Percentiles rank a stretch among this genome's conserved stretches.
Evolutionary conservation across 108 stramenopile genomes (phyloP).

Genomic region (Pinguiococcus pyrenoidosus): DNA sequence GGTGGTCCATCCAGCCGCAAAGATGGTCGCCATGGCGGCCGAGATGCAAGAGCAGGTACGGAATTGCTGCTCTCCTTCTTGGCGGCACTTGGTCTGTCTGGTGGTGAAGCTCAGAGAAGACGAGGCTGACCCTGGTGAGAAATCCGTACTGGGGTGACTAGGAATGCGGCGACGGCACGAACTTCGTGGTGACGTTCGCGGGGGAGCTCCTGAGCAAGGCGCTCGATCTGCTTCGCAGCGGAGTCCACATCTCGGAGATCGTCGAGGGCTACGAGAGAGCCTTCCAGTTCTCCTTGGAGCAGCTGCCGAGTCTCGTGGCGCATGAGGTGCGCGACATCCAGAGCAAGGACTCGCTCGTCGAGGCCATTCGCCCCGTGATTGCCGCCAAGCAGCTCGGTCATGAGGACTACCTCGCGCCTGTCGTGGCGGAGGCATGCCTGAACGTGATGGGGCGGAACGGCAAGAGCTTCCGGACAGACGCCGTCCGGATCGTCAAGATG

Average conservation of each 20-base stretch:
- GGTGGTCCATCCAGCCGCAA: conserved; percentile 95
- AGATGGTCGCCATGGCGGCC: conserved; percentile 75
- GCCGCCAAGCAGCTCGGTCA: conserved; percentile 75
- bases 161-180: conserved; percentile 83
- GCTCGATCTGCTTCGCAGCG: conserved; percentile 75
- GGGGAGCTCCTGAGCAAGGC: conserved; percentile 76
- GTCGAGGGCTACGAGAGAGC: conserved; percentile 73
- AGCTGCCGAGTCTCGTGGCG: conserved; percentile 37
- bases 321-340: conserved; percentile 14
- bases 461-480: conserved; percentile 55
- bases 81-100: too few relatives aligned
- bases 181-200: conserved; percentile 76
- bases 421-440: conserved; percentile 82
- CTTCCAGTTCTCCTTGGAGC: conserved; percentile 50
- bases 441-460: conserved; percentile 55
- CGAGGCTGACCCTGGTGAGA: too few relatives aligned
- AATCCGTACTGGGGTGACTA: conserved; percentile 1
- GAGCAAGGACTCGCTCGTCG: conserved; percentile 30
- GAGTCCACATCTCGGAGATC: conserved; percentile 79
- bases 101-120: too few relatives aligned
- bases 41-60: conserved; percentile 81
- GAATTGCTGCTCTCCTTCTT: background rate
- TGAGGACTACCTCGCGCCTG: conserved; percentile 62
- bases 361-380: conserved; percentile 61
- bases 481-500: conserved; percentile 86